Percentiles rank a stretch among this genome's conserved stretches.
Evolutionary conservation across 495 filamentous ascomycete genomes (phyloP).

Genomic region (Pyronema domesticum): DNA sequence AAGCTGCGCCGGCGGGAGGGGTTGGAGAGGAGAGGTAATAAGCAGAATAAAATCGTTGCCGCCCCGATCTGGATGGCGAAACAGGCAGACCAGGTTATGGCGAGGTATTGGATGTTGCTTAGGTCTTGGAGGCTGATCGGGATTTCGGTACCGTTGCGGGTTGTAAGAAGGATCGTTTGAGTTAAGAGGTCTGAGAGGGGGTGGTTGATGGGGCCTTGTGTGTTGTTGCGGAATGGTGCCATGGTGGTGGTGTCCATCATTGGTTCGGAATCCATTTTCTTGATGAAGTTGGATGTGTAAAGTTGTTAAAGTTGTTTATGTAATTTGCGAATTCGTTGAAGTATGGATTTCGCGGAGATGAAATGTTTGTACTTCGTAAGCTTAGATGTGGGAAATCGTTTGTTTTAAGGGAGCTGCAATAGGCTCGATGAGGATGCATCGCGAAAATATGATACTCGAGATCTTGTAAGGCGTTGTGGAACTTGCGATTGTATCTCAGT

Average conservation of each 20-base stretch:
- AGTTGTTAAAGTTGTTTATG: neutral
- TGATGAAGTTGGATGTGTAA: neutral
- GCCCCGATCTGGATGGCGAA: slow-evolving; percentile 59
- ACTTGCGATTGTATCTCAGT: too few relatives aligned
- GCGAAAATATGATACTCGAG: too few relatives aligned
- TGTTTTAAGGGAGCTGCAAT: too few relatives aligned
- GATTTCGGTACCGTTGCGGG: slow-evolving; percentile 40
- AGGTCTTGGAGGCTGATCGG: slow-evolving; percentile 34
- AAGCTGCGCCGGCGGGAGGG: slow-evolving; percentile 40
- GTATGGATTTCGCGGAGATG: neutral
- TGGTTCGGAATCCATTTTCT: neutral
- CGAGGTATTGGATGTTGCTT: slow-evolving; percentile 32
- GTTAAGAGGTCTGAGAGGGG: neutral
- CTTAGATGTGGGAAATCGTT: too few relatives aligned
- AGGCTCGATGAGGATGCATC: too few relatives aligned
- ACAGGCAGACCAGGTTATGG: slow-evolving; percentile 42
- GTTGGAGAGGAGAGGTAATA: slow-evolving; percentile 46
- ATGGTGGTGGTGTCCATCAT: neutral
- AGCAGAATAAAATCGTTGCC: slow-evolving; percentile 45
- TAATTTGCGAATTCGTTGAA: neutral
- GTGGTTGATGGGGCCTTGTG: neutral
- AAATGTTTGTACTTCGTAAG: too few relatives aligned
- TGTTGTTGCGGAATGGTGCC: neutral
- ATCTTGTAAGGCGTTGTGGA: too few relatives aligned
- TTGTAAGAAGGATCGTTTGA: slow-evolving; percentile 28